Percentiles rank a stretch among this genome's conserved stretches.
Conservation (phyloP, 2,329 filamentous ascomycete species). For the Pseudogymnoascus sp. region DNA sequence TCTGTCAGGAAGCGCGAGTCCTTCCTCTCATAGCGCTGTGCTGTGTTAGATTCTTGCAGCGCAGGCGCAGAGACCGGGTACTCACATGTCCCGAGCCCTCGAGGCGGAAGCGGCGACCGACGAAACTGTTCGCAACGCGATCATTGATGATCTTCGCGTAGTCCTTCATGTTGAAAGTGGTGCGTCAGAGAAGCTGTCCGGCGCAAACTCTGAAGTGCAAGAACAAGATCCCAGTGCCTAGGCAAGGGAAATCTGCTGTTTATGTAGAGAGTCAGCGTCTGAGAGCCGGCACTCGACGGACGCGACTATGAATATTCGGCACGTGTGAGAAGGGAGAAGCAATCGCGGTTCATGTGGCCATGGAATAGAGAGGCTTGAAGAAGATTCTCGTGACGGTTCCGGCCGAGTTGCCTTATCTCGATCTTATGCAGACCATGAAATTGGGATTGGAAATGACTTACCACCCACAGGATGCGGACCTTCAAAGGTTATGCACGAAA, state of each 20-base stretch:
- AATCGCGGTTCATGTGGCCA: neutral
- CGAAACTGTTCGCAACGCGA: slow-evolving; percentile 54
- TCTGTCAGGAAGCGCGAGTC: slow-evolving; percentile 76
- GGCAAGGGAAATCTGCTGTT: neutral
- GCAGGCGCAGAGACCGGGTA: slow-evolving; percentile 19
- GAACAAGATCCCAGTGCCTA: neutral
- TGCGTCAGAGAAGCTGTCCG: neutral
- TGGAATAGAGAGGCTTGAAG: slow-evolving; percentile 4
- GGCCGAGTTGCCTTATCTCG: slow-evolving; percentile 5
- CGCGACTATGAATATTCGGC: slow-evolving; percentile 5
- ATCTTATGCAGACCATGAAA: slow-evolving; percentile 7
- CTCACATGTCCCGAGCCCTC: slow-evolving; percentile 77
- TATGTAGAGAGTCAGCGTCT: slow-evolving; percentile 6
- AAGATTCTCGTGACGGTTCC: slow-evolving; percentile 3
- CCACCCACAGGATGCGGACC: neutral
- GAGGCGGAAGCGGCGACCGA: slow-evolving; percentile 70
- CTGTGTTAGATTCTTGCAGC: slow-evolving; percentile 11
- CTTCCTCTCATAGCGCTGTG: slow-evolving; percentile 33
- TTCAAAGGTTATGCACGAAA: slow-evolving; percentile 5
- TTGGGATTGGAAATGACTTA: slow-evolving; percentile 6
- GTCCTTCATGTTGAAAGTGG: slow-evolving; percentile 9
- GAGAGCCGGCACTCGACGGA: neutral
- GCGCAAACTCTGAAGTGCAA: slow-evolving; percentile 6
- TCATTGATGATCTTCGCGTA: slow-evolving; percentile 39
- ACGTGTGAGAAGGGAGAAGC: neutral